phyloP scores from a whole-genome alignment of 768 basidiomycete species.

The Gymnopilus dilepis region DNA sequence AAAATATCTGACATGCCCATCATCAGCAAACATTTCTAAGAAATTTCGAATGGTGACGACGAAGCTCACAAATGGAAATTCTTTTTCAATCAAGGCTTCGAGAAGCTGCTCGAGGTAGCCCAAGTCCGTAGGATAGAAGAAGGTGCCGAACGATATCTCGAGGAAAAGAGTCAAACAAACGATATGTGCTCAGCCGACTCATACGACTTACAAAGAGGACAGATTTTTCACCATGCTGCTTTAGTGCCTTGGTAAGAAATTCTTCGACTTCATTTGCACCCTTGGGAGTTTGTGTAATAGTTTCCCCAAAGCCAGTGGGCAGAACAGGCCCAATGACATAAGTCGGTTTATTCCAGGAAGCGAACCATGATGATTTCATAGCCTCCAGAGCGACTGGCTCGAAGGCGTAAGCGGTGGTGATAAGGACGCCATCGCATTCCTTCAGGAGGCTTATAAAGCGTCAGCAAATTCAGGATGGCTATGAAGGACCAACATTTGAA shows the following conservation, averaged over 20 bases:
- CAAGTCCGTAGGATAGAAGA: neutral
- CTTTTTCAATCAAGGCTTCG: constrained; percentile 9
- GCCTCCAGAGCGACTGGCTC: neutral
- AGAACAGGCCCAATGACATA: constrained; percentile 11
- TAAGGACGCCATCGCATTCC: neutral
- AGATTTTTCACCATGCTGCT: constrained; percentile 3
- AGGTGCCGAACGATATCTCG: constrained; percentile 12
- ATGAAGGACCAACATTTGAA: too few species aligned
- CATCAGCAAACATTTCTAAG: too few species aligned
- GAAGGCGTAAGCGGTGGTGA: neutral
- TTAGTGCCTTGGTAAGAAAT: neutral
- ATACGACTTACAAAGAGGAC: constrained; percentile 6
- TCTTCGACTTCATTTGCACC: neutral
- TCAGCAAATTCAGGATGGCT: neutral
- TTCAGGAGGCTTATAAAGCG: neutral
- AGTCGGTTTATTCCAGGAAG: constrained; percentile 3
- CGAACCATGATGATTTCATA: neutral
- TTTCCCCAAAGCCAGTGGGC: constrained; percentile 1
- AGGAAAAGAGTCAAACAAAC: neutral
- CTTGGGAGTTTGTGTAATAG: neutral
- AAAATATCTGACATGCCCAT: constrained; percentile 7
- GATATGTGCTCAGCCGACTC: too few species aligned
- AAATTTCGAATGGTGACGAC: too few species aligned
- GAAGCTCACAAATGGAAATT: constrained; percentile 3
- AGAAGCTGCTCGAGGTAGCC: constrained; percentile 8